Percentiles rank a stretch among this genome's conserved stretches.
phyloP scores from a whole-genome alignment of 306 rosid species.

The Rubus parviflorus region DNA sequence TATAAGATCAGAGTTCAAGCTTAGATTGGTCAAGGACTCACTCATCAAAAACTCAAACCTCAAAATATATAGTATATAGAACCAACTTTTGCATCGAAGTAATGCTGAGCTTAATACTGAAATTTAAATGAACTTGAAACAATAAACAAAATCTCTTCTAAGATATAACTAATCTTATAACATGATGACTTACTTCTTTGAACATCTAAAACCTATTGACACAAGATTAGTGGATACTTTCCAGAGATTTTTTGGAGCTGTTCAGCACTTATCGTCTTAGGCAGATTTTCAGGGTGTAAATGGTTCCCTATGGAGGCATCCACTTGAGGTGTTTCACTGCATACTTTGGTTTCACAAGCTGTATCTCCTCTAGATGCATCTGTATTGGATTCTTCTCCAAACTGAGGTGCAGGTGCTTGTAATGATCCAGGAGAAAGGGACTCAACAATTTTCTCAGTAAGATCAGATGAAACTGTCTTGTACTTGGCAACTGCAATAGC shows the following conservation, averaged over 20 bases:
- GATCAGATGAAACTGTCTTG: background rate
- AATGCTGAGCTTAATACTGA: background rate
- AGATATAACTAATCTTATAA: background rate
- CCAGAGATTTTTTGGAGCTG: background rate
- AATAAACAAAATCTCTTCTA: background rate
- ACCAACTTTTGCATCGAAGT: background rate
- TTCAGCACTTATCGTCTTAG: background rate
- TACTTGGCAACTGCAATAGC: background rate
- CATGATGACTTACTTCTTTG: no score
- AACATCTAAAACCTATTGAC: background rate
- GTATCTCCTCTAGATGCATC: background rate
- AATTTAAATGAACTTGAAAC: background rate
- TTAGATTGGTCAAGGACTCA: slow-evolving; percentile 19
- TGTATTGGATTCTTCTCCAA: background rate
- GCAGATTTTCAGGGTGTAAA: background rate
- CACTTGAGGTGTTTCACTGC: slow-evolving; percentile 2
- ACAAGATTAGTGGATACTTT: slow-evolving; percentile 18
- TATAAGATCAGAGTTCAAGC: slow-evolving; percentile 3
- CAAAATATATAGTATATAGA: background rate
- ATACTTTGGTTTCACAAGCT: background rate
- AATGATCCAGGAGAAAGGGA: background rate
- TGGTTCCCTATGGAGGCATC: background rate
- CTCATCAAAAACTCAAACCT: background rate
- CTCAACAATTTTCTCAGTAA: background rate
- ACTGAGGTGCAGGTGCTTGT: background rate